A percentile compares a stretch with the other conserved stretches of the same genome.
Conservation (phyloP, 169 alveolate genomes). For the Plasmodium falciparum region DNA sequence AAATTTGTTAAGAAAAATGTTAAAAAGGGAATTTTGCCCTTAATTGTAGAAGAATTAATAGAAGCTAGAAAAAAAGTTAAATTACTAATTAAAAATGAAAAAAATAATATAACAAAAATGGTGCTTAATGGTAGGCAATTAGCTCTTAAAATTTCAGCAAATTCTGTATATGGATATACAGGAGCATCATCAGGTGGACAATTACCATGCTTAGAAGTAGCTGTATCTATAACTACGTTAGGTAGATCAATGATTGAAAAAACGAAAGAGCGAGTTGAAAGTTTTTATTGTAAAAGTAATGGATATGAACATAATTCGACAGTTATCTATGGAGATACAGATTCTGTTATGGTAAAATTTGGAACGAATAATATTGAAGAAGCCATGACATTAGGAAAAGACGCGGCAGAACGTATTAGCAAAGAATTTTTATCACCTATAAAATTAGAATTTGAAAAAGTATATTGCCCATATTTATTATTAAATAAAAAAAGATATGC, state of each 20-base stretch:
- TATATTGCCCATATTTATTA: constrained; percentile 96
- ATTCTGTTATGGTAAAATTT: constrained; percentile 99
- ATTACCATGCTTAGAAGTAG: constrained; percentile 97
- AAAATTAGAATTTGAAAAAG: constrained; percentile 98
- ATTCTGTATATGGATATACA: constrained; percentile 99
- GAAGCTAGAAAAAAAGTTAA: constrained; percentile 97
- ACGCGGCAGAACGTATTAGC: constrained; percentile 95
- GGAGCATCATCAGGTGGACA: constrained; percentile 98
- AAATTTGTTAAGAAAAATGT: constrained; percentile 69
- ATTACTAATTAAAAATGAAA: constrained; percentile 91
- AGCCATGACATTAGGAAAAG: constrained; percentile 94
- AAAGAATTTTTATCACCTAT: constrained; percentile 94
- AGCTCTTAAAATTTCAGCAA: constrained; percentile 98
- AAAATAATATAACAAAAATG: constrained; percentile 93
- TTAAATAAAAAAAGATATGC: constrained; percentile 98
- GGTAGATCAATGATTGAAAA: constrained; percentile 97
- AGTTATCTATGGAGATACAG: constrained; percentile 99
- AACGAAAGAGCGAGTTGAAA: constrained; percentile 86
- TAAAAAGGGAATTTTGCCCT: constrained; percentile 96
- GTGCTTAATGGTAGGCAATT: constrained; percentile 99
- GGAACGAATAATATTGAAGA: constrained; percentile 92
- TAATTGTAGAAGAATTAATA: constrained; percentile 97
- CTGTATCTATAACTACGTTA: constrained; percentile 96
- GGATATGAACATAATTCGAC: constrained; percentile 94
- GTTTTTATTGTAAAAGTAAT: constrained; percentile 88